These are phyloP conservation scores for Trichoderma sp. DNA, from an alignment of 2,329 filamentous ascomycete genomes.

Conservation along the genomic window DNA sequence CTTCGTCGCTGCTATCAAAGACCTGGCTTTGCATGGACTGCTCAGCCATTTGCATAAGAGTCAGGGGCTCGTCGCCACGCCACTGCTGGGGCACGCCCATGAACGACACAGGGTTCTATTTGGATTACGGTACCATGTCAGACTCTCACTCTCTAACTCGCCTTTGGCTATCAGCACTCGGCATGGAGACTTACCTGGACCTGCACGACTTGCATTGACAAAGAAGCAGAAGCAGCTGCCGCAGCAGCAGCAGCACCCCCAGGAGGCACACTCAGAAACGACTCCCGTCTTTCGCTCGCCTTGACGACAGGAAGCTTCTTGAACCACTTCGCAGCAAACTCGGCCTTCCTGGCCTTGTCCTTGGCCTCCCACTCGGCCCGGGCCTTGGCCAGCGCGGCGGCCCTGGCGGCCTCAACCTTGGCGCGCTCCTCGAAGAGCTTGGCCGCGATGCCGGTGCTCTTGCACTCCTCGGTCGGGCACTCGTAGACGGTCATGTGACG, in stretches of 20 bases:
- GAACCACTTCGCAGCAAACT: slow-evolving; percentile 25
- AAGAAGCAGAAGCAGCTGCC: background rate
- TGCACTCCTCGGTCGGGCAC: slow-evolving; percentile 22
- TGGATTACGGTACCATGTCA: background rate
- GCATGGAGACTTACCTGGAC: background rate
- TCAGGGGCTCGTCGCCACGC: slow-evolving; percentile 3
- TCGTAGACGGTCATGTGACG: slow-evolving; percentile 25
- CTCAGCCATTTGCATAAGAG: background rate
- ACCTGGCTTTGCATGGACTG: slow-evolving; percentile 19
- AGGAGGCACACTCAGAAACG: background rate
- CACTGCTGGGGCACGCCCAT: background rate
- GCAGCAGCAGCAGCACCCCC: background rate
- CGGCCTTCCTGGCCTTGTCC: slow-evolving; percentile 19
- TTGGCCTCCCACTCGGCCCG: slow-evolving; percentile 19
- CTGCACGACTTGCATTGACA: background rate
- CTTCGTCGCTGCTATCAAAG: slow-evolving; percentile 20
- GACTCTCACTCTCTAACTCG: background rate
- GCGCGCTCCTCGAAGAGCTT: slow-evolving; percentile 20
- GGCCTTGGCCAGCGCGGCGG: slow-evolving; percentile 9
- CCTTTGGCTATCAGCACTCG: background rate
- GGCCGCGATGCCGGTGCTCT: slow-evolving; percentile 25
- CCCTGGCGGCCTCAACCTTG: slow-evolving; percentile 18
- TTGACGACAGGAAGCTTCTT: slow-evolving; percentile 21
- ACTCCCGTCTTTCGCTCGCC: slow-evolving; percentile 13
- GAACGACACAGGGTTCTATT: background rate